Evolutionary conservation across 257 asterid species (phyloP).

Genomic region (Echites panduratus): DNA sequence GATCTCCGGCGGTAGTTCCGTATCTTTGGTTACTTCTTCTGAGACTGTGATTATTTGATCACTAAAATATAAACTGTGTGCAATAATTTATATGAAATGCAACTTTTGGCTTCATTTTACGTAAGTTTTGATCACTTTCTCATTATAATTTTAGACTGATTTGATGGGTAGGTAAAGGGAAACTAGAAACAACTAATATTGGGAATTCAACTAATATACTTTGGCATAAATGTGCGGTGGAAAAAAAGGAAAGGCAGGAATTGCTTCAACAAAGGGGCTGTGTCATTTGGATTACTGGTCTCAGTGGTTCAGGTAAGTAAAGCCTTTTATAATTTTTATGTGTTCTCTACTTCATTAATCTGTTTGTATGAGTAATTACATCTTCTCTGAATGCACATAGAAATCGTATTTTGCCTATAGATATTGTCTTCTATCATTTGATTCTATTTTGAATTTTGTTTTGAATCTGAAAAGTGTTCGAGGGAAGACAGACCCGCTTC

Average conservation of each 20-base stretch:
- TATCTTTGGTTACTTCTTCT: background rate
- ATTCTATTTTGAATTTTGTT: background rate
- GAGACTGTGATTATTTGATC: too few relatives aligned
- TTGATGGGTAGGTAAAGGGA: slow-evolving; percentile 38
- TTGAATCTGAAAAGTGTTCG: background rate
- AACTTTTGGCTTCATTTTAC: background rate
- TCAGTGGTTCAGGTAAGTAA: slow-evolving; percentile 94
- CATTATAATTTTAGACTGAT: background rate
- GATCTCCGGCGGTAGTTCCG: too few relatives aligned
- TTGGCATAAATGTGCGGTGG: slow-evolving; percentile 93
- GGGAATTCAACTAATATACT: slow-evolving; percentile 75
- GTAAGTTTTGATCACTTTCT: background rate
- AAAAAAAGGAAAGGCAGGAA: slow-evolving; percentile 64
- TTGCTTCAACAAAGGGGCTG: slow-evolving; percentile 96
- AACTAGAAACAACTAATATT: slow-evolving; percentile 33
- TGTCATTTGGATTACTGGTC: slow-evolving; percentile 96
- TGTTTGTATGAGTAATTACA: background rate
- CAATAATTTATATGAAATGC: background rate
- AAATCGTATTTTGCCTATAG: background rate
- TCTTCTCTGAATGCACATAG: background rate
- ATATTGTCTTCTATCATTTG: too few relatives aligned
- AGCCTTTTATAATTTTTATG: background rate
- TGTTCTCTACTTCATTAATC: background rate
- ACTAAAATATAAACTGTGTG: too few relatives aligned
- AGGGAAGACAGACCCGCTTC: background rate